Evolutionary conservation across 192 early-diverging fungal genomes (phyloP), one percentile per base, ranked within the genome.

Genomic region (Cetraspora pellucida): DNA sequence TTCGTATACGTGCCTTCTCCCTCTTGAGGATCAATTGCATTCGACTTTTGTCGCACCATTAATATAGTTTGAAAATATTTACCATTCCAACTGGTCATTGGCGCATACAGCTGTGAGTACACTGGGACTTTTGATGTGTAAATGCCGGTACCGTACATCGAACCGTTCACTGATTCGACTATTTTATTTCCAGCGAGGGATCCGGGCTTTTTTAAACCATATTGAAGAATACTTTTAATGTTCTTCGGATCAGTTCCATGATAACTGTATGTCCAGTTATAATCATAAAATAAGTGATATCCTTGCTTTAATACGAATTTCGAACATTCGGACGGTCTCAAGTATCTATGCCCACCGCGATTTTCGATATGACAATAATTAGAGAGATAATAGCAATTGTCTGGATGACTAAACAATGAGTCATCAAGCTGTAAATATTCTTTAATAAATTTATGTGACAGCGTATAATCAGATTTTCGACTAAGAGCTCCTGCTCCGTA

Each of bases 31-130:
- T 61, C 23, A 61, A 61, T 61, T 7, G 59, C 25, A 13, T 30
- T 28, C 10, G 23, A 13, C 0, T 14, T 28, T 61, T 61, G 59
- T 28, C 59, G 11, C 16, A 61, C 59, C 59, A 61, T 61, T 6
- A 61, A 61, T 23, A 61, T 61, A 10, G 59, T 61, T 61, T 61
- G 59, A 28, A 61, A 28, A 28, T 61, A 61, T 13, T 61, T 60
- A 0, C 21, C 59, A 0, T 14, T 0, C 59, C 59, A 60, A 4
- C 8, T 60, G 2, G 17, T 21, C 19, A 43, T 19, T 0, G 63
- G 63, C n/a, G 30, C 37, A 17, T 65, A 65, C 19, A 44, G 19
- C 6, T 65, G 63, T n/a, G 63, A 9, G n/a, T 65, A 65, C 5
- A 65, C 17, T 43, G 63, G 37, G 37, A 65, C 17, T 13, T 65